A percentile compares a stretch with the other conserved stretches of the same genome.
phyloP scores from a whole-genome alignment of 2,329 filamentous ascomycete genomes.

The Amylocarpus encephaloides region DNA sequence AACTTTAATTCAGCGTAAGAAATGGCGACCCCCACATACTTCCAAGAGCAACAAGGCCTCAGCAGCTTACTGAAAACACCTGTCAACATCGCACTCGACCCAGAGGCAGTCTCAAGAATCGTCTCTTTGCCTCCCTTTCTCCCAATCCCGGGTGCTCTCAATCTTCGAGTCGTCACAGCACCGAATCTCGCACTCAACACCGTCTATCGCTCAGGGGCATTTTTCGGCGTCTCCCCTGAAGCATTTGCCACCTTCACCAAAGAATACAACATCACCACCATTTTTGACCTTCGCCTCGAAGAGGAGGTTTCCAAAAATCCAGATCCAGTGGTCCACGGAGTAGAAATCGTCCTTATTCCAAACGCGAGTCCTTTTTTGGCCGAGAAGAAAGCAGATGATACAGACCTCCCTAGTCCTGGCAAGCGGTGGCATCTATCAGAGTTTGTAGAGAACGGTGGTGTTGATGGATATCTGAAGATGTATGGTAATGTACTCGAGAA shows the following conservation, averaged over 20 bases:
- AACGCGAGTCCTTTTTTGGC: slow-evolving; percentile 23
- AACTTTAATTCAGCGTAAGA: no score
- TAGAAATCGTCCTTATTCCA: slow-evolving; percentile 42
- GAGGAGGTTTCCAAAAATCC: slow-evolving; percentile 39
- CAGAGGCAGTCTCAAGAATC: neutral
- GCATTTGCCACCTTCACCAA: slow-evolving; percentile 3
- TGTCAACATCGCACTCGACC: neutral
- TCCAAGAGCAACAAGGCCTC: neutral
- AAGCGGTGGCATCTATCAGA: slow-evolving; percentile 29
- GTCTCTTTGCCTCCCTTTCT: slow-evolving; percentile 16
- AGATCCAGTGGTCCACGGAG: slow-evolving; percentile 39
- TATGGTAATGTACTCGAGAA: slow-evolving; percentile 40
- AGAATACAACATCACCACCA: slow-evolving; percentile 15
- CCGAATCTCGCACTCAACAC: slow-evolving; percentile 4
- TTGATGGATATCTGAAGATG: slow-evolving; percentile 40
- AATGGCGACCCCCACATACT: neutral
- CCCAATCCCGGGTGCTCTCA: slow-evolving; percentile 10
- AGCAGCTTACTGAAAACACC: neutral
- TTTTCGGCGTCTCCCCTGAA: slow-evolving; percentile 5
- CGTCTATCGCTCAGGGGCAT: slow-evolving; percentile 14
- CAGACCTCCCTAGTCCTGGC: neutral
- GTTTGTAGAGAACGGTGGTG: slow-evolving; percentile 42
- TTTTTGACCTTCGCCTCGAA: slow-evolving; percentile 47
- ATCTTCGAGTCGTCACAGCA: slow-evolving; percentile 14
- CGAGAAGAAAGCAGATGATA: neutral